Base-by-base conservation (phyloP, 2,329 filamentous ascomycete species). In the Diplocarpon rosae region DNA sequence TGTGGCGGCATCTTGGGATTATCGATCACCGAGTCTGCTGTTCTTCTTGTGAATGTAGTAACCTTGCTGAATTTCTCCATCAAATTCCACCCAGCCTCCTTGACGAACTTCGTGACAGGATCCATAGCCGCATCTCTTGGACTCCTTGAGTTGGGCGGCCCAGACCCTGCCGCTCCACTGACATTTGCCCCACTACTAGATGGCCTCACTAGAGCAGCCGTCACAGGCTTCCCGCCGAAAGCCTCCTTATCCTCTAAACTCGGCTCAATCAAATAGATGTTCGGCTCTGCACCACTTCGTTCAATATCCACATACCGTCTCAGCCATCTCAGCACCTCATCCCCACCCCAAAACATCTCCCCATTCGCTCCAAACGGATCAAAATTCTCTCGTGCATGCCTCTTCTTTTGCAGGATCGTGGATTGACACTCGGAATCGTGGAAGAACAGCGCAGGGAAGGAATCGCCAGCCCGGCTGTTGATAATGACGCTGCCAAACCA, bases 31-130 rank as follows among this genome's bases (percentile, higher is more conserved):
- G 94, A 88, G 57, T 95, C 87, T 0, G 92, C 92, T 0, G 93
- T 94, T 49, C 90, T 76, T 45, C 89, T 71, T 0, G 92, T 95
- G 59, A 98, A 95, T 0, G 88, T 96, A 1, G 92, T 98, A 37
- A 98, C 92, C 62, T 94, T 92, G 66, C 88, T 94, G 59, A 98
- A 84, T 63, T 93, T 92, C 65, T 98, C 92, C 68, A 98, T 76
- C 45, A 98, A 80, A 53, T 86, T 95, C 92, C 92, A 98, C 29
- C 89, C 79, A 0, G 90, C 87, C 63, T 96, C 89, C 62, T 95
- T 96, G 53, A 96, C 72, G 37, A 89, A 85, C 63, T 95, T 95
- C 53, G 85, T 85, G 39, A 98, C 78, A 0, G 90, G 89, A 59
- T 98, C 90, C 85, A 94, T 93, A 39, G 78, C 76, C 1, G 78